Evolutionary conservation across 192 early-diverging fungal species (phyloP).

Genomic region (Umbelopsis vinacea): DNA sequence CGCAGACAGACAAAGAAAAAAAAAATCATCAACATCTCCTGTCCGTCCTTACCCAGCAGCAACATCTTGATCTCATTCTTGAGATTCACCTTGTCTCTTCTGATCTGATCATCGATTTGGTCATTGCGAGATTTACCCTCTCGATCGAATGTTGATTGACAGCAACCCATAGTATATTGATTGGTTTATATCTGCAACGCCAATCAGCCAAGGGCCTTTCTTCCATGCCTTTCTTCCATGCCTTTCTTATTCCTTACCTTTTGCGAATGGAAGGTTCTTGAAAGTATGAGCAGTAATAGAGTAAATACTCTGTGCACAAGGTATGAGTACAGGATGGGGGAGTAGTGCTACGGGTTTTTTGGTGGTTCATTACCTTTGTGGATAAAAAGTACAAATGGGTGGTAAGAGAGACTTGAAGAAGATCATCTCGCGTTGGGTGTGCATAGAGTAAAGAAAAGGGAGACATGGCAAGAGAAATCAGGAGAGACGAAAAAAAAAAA

Average conservation of each 20-base stretch:
- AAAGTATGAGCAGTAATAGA: too few relatives aligned
- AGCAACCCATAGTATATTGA: constrained; percentile 78
- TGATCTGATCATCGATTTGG: constrained; percentile 90
- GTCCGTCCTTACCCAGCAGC: constrained; percentile 83
- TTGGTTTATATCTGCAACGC: neutral
- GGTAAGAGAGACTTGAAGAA: neutral
- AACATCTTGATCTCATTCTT: constrained; percentile 98
- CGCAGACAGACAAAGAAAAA: too few relatives aligned
- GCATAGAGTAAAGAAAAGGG: too few relatives aligned
- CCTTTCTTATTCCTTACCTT: neutral
- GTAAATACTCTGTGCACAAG: too few relatives aligned
- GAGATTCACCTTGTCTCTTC: constrained; percentile 78
- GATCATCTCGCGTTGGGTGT: too few relatives aligned
- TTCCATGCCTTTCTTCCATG: too few relatives aligned
- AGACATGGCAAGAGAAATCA: too few relatives aligned
- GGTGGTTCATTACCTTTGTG: neutral
- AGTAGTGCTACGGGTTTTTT: neutral
- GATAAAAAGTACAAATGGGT: neutral
- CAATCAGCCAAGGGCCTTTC: too few relatives aligned
- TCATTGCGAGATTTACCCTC: constrained; percentile 87
- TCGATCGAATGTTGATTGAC: constrained; percentile 81
- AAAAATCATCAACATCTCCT: too few relatives aligned
- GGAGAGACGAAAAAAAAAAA: too few relatives aligned
- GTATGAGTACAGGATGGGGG: neutral
- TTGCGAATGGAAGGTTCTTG: too few relatives aligned